Evolutionary conservation across 2,329 filamentous ascomycete genomes (phyloP), one percentile per base, ranked within the genome.

Genomic region (Zasmidium citrigriseum): DNA sequence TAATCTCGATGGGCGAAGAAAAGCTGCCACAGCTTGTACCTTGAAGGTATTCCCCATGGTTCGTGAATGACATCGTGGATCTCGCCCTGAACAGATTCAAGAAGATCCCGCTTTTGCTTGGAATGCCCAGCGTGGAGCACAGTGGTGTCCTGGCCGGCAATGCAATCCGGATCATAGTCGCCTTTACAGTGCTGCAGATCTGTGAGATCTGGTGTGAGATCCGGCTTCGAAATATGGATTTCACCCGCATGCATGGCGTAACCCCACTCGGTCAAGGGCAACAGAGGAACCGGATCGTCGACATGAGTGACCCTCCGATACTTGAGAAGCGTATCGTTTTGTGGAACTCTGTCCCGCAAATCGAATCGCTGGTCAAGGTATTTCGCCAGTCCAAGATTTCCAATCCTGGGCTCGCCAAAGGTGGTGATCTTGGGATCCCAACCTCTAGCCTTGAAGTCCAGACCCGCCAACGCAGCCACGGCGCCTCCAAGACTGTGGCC

Each of bases 1-100:
- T 99, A 99, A 77, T 99, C 95, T 41, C 95, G 81, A 76, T 99
- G 95, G 1, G 93, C 90, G 74, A 96, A 96, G 70, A 98, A 88
- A 7, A 97, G 78, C 75, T 96, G 86, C 91, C 93, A 96, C n/a
- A 96, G 82, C 73, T 89, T 90, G 67, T 83, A 93, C 73, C 74
- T 83, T 74, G 75, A 75, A n/a, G 76, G 80, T 16, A 82, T 74
- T 9, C 66, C 66, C 69, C 70, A 72, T 11, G 69, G 61, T 50
- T 71, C 68, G 5, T 62, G 64, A 10, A 55, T 56, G 1, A 73
- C 67, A 34, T 75, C 73, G 68, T 66, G 60, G n/a, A 73, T 67
- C 41, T 69, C 69, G 45, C 62, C 59, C 14, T 64, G 56, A 20
- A 69, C 64, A 1, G 67, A 66, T 9, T 55, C 55, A 10, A 71